These are phyloP conservation scores for Acrodontium crateriforme DNA, from an alignment of 2,329 filamentous ascomycete genomes.

Conservation along the genomic window DNA sequence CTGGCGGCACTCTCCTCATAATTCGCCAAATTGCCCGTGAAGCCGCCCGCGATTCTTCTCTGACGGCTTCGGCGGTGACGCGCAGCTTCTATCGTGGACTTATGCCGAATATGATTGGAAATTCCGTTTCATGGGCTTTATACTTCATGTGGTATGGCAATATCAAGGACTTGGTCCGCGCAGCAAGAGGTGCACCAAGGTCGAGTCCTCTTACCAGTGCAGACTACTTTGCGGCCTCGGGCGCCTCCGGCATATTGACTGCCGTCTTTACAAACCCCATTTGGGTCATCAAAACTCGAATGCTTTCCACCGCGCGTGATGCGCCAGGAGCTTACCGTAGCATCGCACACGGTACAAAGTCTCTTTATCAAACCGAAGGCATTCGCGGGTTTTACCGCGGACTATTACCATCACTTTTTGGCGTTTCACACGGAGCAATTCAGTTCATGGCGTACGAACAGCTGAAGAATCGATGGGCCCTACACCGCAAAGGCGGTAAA, in stretches of 20 bases:
- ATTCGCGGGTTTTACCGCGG: conserved; percentile 75
- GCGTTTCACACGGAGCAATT: conserved; percentile 81
- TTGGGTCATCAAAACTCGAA: conserved; percentile 96
- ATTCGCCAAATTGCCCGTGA: conserved; percentile 17
- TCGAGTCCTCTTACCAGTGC: conserved; percentile 39
- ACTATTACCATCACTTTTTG: conserved; percentile 66
- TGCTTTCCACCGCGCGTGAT: conserved; percentile 71
- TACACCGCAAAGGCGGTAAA: conserved; percentile 20
- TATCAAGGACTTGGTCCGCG: conserved; percentile 40
- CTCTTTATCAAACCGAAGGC: conserved; percentile 60
- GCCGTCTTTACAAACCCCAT: conserved; percentile 83
- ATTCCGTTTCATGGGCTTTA: conserved; percentile 76
- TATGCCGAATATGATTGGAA: conserved; percentile 80
- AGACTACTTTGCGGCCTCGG: conserved; percentile 74
- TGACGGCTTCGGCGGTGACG: conserved; percentile 5
- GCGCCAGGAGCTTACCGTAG: conserved; percentile 67
- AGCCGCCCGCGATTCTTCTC: conserved; percentile 5
- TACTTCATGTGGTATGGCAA: conserved; percentile 72
- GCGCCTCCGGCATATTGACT: conserved; percentile 54
- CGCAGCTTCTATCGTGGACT: conserved; percentile 74
- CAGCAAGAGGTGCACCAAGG: conserved; percentile 18
- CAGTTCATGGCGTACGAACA: conserved; percentile 93
- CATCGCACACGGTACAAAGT: conserved; percentile 55
- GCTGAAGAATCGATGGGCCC: conserved; percentile 47
- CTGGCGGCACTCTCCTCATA: conserved; percentile 15